Evolutionary conservation across 805 yeast species (phyloP), one percentile per base, ranked within the genome.

Genomic region (Kodamaea leandrae): DNA sequence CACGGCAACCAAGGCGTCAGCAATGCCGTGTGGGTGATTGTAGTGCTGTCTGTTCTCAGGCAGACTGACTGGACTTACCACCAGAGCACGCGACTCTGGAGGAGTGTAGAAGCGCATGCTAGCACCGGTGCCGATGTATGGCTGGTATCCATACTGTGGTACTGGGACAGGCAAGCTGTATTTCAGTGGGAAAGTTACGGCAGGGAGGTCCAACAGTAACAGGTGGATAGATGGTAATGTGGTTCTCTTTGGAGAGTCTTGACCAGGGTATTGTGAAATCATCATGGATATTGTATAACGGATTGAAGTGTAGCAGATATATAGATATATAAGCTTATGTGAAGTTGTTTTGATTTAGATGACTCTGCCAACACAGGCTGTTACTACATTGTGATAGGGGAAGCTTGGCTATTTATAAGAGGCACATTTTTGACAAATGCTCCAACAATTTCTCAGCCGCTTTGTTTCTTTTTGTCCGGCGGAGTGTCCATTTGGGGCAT

Each of bases 221-320:
- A 64, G 54, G 41, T 57, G 63, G 37, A 66, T 64, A 16, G 68
- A 56, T 16, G 72, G 72, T 20, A 66, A 56, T 34, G 55, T 49
- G 7, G 42, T 39, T 17, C 42, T 32, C 27, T 39, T 39, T 9
- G 38, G 38, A 4, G 38, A 36, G 25, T 26, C 28, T 26, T 24
- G 38, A 16, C 30, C 27, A 5, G 37, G 37, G 29, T 34, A 24
- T 34, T 38, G 41, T 25, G 41, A 38, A 25, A 38, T 38, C 41
- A 38, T 38, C 19, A 14, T 30, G 21, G 4, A 4, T 16, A 15
- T 9, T 7, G 33, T 16, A 7, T 13, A 15, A 17, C 17, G 13
- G 16, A 13, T 17, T 18, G 6, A 21, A 10, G 33, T 18, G 18
- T 16, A 30, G n/a, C n/a, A n/a, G n/a, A n/a, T n/a, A n/a, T n/a